Evolutionary conservation across 176 grass and related monocot genomes (phyloP).

Genomic region (Raddia distichophylla): DNA sequence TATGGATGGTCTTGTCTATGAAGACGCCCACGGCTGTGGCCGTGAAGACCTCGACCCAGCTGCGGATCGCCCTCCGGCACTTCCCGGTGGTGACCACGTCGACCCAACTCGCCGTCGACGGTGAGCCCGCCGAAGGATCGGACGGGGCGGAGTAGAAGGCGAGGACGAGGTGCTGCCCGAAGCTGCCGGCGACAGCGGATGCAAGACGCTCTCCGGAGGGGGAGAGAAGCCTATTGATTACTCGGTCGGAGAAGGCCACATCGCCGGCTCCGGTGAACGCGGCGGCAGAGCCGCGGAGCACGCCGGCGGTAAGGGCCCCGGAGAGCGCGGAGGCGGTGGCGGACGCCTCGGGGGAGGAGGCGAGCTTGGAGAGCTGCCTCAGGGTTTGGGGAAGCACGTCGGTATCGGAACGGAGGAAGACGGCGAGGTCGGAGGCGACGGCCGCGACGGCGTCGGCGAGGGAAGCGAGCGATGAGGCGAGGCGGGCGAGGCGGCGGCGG

Average conservation of each 20-base stretch:
- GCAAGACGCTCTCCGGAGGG: slow-evolving; percentile 57
- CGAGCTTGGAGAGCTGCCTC: slow-evolving; percentile 63
- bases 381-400: slow-evolving; percentile 51
- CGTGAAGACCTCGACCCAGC: slow-evolving; percentile 64
- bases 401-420: slow-evolving; percentile 54
- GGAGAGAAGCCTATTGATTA: slow-evolving; percentile 68
- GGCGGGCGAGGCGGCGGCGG: slow-evolving; percentile 51
- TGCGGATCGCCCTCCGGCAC: slow-evolving; percentile 48
- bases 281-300: slow-evolving; percentile 45
- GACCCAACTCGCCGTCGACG: slow-evolving; percentile 48
- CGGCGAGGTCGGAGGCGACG: slow-evolving; percentile 54
- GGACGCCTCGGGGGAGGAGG: slow-evolving; percentile 55
- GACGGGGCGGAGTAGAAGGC: slow-evolving; percentile 53
- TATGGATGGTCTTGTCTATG: slow-evolving; percentile 90
- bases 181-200: slow-evolving; percentile 63
- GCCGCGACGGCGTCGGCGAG: slow-evolving; percentile 57
- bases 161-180: slow-evolving; percentile 62
- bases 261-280: background rate
- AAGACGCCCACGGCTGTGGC: slow-evolving; percentile 80
- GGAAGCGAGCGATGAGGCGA: slow-evolving; percentile 50
- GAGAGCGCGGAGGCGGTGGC: slow-evolving; percentile 57
- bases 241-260: slow-evolving; percentile 43
- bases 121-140: slow-evolving; percentile 2
- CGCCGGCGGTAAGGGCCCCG: slow-evolving; percentile 55
- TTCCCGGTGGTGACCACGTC: slow-evolving; percentile 48